Evolutionary conservation across 257 asterid species (phyloP).

Genomic region (Solanum pimpinellifolium): DNA sequence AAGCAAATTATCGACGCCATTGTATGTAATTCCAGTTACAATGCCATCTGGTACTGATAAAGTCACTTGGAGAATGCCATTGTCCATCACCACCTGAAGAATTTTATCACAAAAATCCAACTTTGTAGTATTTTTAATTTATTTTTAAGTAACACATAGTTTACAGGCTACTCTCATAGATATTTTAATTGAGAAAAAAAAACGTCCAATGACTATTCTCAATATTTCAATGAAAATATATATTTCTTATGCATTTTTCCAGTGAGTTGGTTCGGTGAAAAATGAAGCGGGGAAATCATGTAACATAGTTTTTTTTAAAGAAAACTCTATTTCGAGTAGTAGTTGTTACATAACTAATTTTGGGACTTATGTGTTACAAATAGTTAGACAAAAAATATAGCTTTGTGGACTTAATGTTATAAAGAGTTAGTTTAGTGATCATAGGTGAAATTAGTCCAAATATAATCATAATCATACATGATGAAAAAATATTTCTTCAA

Average conservation of each 20-base stretch:
- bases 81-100: slow-evolving; percentile 57
- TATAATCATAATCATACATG: neutral
- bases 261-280: neutral
- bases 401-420: neutral
- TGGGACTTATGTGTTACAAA: neutral
- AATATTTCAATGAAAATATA: neutral
- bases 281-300: neutral
- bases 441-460: neutral
- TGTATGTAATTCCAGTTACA: slow-evolving; percentile 38
- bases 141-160: no score
- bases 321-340: neutral
- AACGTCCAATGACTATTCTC: neutral
- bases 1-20: slow-evolving; percentile 60
- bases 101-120: neutral
- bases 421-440: neutral
- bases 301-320: neutral
- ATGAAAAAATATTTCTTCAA: neutral
- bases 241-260: neutral
- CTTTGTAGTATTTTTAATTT: neutral
- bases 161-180: neutral
- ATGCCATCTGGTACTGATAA: slow-evolving; percentile 71
- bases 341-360: neutral
- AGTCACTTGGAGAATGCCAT: slow-evolving; percentile 57
- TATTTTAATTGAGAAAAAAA: no score
- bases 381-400: neutral